Evolutionary conservation across 805 yeast species (phyloP).

Genomic region (Candida jianshihensis): DNA sequence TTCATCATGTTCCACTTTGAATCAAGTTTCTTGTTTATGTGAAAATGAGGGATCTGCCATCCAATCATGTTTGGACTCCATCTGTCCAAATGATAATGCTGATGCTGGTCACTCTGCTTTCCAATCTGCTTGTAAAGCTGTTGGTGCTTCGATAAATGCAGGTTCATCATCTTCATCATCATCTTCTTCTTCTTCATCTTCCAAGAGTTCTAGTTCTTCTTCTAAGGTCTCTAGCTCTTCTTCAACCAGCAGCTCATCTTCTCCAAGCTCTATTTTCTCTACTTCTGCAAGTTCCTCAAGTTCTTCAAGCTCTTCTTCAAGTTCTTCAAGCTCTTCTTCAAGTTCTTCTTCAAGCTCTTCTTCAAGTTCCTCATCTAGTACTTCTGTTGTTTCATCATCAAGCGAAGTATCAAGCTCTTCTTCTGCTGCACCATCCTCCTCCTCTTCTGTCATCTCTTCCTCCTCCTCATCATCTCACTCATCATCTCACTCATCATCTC

Average conservation of each 20-base stretch:
- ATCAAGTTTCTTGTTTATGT: conserved; percentile 67
- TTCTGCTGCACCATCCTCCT: neutral
- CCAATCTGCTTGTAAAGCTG: conserved; percentile 43
- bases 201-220: conserved; percentile 26
- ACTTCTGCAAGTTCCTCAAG: conserved; percentile 18
- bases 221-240: conserved; percentile 23
- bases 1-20: conserved; percentile 50
- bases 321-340: neutral
- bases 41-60: conserved; percentile 44
- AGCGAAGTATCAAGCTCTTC: too few species aligned
- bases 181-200: conserved; percentile 26
- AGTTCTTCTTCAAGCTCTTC: neutral
- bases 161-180: conserved; percentile 20
- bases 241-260: conserved; percentile 24
- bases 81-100: conserved; percentile 61
- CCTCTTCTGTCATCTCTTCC: neutral
- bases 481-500: neutral
- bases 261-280: conserved; percentile 10
- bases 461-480: neutral
- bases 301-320: conserved; percentile 5
- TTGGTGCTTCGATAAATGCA: conserved; percentile 30
- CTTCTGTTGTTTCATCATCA: too few species aligned
- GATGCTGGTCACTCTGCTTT: conserved; percentile 56
- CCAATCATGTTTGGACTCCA: conserved; percentile 53
- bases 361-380: too few species aligned